Evolutionary conservation across 495 filamentous ascomycete species (phyloP), one percentile per base, ranked within the genome.

Genomic region (Penicillium paxilli): DNA sequence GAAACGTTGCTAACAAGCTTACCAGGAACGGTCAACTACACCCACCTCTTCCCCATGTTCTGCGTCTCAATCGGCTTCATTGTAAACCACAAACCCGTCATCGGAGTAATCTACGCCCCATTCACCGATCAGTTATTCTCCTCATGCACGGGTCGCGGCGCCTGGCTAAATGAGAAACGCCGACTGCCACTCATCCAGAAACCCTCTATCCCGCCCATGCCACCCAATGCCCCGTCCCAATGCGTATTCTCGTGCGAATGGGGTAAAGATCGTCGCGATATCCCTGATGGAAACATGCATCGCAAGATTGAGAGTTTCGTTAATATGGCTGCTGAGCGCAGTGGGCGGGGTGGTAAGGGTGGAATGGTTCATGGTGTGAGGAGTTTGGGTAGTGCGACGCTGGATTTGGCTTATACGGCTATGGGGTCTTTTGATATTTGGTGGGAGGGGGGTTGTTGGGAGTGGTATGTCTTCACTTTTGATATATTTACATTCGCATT

Each of bases 31-130:
- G 85, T 88, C 48, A 88, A 88, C 69, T 88, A 85, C 68, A 87
- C 82, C 12, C 86, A 89, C 65, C 70, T 87, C 11, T 87, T 87
- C 68, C 86, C 85, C 44, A 85, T 87, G 83, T 88, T 87, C 73
- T 89, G 86, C 64, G 79, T 87, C 56, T 83, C 80, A 24, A 87
- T 88, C 64, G 85, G 70, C 45, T 81, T 88, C 62, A 65, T 87
- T 49, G 68, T 86, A 24, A 64, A 77, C 38, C 73, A 79, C 51
- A 55, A 68, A 14, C 81, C 86, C 12, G 58, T 82, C 3, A 83
- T 89, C 44, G 86, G 86, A 9, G 78, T 89, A 2, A 83, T 89
- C 58, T 80, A 83, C 62, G 83, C 83, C 16, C 86, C 86, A 1
- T 79, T 88, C 57, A 68, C 83, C 24, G 68, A 83, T 63, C 83